Evolutionary conservation across 331 rosid genomes (phyloP).

Genomic region (Cydonia oblonga): DNA sequence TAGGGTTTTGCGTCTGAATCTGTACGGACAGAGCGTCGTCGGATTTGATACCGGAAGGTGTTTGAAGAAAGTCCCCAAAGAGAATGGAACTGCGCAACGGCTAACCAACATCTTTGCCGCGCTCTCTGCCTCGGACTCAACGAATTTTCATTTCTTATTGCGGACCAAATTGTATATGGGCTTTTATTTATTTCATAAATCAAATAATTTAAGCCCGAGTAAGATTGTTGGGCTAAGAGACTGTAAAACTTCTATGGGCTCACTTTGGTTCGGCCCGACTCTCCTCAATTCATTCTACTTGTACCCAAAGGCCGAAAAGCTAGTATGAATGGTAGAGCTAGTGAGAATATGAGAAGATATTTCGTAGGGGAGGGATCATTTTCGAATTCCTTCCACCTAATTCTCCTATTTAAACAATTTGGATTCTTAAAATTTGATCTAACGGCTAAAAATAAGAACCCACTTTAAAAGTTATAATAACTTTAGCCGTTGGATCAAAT

Average conservation of each 20-base stretch:
- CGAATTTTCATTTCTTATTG: background rate
- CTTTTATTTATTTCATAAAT: background rate
- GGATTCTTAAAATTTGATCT: too few species aligned
- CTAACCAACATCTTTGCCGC: slow-evolving; percentile 32
- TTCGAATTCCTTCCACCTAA: too few species aligned
- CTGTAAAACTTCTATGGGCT: background rate
- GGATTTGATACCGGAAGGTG: slow-evolving; percentile 37
- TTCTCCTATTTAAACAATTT: too few species aligned
- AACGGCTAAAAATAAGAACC: accelerated
- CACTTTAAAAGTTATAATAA: too few species aligned
- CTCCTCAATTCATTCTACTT: background rate
- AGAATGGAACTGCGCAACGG: slow-evolving; percentile 21
- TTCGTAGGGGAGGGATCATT: too few species aligned
- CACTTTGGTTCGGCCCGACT: background rate
- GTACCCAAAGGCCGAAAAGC: too few species aligned
- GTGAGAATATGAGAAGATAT: too few species aligned
- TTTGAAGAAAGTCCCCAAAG: slow-evolving; percentile 58
- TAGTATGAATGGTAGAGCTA: too few species aligned
- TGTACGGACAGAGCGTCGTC: slow-evolving; percentile 13
- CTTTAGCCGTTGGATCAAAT: too few species aligned
- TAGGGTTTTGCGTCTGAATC: slow-evolving; percentile 11
- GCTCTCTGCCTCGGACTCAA: background rate
- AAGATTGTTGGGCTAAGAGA: background rate
- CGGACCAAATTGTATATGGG: background rate
- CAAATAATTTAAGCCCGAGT: background rate